A percentile compares a stretch with the other conserved stretches of the same genome.
Evolutionary conservation across 2,329 filamentous ascomycete species (phyloP).

Genomic region (Aspergillus sp.): DNA sequence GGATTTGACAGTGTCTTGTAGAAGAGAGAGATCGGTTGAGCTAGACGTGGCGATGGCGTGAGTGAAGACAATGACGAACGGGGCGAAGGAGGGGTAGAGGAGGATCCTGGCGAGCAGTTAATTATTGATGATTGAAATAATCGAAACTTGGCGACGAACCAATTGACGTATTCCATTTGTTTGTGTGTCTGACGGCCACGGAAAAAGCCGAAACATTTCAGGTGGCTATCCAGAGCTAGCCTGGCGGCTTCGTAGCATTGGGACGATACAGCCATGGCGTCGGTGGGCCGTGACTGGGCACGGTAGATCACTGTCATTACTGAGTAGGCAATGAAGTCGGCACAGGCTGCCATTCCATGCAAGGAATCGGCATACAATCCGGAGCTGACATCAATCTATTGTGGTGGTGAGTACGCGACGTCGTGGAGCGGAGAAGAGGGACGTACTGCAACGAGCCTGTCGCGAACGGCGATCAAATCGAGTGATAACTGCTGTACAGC

Average conservation of each 20-base stretch:
- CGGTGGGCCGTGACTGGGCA: conserved; percentile 21
- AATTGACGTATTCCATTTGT: conserved; percentile 29
- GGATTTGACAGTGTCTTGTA: conserved; percentile 24
- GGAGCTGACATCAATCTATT: conserved; percentile 22
- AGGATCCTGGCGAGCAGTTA: conserved; percentile 16
- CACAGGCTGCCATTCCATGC: conserved; percentile 26
- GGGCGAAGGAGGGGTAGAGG: conserved; percentile 27
- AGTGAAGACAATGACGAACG: conserved; percentile 29
- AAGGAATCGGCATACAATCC: conserved; percentile 25
- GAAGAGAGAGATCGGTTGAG: conserved; percentile 18
- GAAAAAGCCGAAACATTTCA: conserved; percentile 27
- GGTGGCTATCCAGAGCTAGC: conserved; percentile 25
- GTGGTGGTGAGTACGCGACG: not conserved
- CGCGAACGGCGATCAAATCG: conserved; percentile 23
- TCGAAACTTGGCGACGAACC: conserved; percentile 9
- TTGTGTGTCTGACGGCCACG: conserved; percentile 25
- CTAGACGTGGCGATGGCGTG: conserved; percentile 27
- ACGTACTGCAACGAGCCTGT: conserved; percentile 21
- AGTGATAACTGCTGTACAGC: conserved; percentile 22
- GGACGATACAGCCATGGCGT: conserved; percentile 25
- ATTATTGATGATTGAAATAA: not conserved
- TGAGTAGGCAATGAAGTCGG: conserved; percentile 26
- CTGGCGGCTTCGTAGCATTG: conserved; percentile 27
- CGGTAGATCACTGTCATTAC: conserved; percentile 26
- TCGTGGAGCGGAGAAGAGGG: not conserved